A percentile compares a stretch with the other conserved stretches of the same genome.
phyloP scores from a whole-genome alignment of 2,329 filamentous ascomycete species.

The Aspergillus versicolor region DNA sequence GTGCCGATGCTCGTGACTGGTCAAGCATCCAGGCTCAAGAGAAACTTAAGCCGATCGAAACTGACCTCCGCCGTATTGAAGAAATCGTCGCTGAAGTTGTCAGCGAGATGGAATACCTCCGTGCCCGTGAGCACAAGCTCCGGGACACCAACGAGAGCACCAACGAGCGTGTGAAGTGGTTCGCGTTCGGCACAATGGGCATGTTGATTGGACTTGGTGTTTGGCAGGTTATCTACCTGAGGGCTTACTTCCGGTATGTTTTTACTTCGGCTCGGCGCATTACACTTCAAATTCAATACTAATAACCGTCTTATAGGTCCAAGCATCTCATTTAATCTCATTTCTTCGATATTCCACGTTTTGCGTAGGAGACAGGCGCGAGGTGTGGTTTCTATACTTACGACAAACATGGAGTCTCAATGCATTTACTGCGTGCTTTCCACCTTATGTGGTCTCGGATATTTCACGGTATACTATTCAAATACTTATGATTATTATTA shows the following conservation, averaged over 20 bases:
- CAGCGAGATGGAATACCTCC: slow-evolving; percentile 92
- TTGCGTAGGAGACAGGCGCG: slow-evolving; percentile 9
- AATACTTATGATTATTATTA: slow-evolving; percentile 23
- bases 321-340: slow-evolving; percentile 64
- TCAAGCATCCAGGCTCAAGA: slow-evolving; percentile 91
- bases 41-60: slow-evolving; percentile 97
- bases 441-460: slow-evolving; percentile 18
- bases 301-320: slow-evolving; percentile 47
- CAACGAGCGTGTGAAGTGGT: slow-evolving; percentile 98
- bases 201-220: slow-evolving; percentile 84
- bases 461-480: slow-evolving; percentile 21
- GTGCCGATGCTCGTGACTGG: slow-evolving; percentile 97
- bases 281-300: background rate
- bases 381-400: slow-evolving; percentile 19
- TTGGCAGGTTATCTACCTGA: slow-evolving; percentile 97
- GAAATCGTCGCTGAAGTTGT: slow-evolving; percentile 89
- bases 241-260: slow-evolving; percentile 86
- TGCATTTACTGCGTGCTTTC: slow-evolving; percentile 19
- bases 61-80: slow-evolving; percentile 87
- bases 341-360: slow-evolving; percentile 4
- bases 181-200: slow-evolving; percentile 89
- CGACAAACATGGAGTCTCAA: slow-evolving; percentile 23
- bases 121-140: slow-evolving; percentile 85
- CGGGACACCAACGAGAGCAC: slow-evolving; percentile 99
- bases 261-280: background rate